These are phyloP conservation scores for Mycosphaerelloides madeirae DNA, from an alignment of 2,329 filamentous ascomycete species.

Conservation along the genomic window DNA sequence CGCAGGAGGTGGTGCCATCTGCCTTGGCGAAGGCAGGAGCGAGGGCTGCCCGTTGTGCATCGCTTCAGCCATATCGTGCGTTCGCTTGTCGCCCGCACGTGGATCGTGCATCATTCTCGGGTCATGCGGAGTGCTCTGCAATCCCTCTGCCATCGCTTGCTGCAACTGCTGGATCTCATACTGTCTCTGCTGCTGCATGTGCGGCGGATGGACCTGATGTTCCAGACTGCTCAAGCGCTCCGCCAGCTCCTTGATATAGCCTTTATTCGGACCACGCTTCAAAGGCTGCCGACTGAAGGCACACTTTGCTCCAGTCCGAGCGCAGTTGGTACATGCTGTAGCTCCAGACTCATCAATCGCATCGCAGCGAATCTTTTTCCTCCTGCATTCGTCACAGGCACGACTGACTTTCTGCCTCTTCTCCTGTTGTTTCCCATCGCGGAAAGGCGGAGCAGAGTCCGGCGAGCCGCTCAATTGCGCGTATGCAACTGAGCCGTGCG, in stretches of 20 bases:
- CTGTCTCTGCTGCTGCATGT: slow-evolving; percentile 25
- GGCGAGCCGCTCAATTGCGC: slow-evolving; percentile 19
- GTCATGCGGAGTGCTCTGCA: slow-evolving; percentile 13
- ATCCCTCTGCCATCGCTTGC: slow-evolving; percentile 25
- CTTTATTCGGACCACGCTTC: slow-evolving; percentile 76
- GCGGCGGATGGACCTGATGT: slow-evolving; percentile 56
- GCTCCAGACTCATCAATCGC: slow-evolving; percentile 68
- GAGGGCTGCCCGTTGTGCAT: slow-evolving; percentile 16
- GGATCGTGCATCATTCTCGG: slow-evolving; percentile 21
- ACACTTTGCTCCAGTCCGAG: slow-evolving; percentile 69
- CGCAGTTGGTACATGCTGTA: slow-evolving; percentile 75
- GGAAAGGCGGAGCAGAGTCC: slow-evolving; percentile 14
- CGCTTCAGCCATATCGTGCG: slow-evolving; percentile 26
- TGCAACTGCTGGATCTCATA: slow-evolving; percentile 31
- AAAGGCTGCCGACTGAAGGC: slow-evolving; percentile 83
- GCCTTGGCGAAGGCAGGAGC: slow-evolving; percentile 8
- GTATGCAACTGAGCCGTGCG: slow-evolving; percentile 19
- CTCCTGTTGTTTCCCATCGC: slow-evolving; percentile 19
- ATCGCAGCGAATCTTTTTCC: slow-evolving; percentile 87
- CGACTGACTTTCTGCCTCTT: slow-evolving; percentile 83
- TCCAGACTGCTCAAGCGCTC: slow-evolving; percentile 80
- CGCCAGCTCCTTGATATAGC: slow-evolving; percentile 88
- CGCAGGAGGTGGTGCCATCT: slow-evolving; percentile 9
- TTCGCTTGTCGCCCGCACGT: slow-evolving; percentile 30
- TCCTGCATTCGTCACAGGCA: slow-evolving; percentile 81